phyloP scores from a whole-genome alignment of 1,139 yeast species.

The Candida dubliniensis region DNA sequence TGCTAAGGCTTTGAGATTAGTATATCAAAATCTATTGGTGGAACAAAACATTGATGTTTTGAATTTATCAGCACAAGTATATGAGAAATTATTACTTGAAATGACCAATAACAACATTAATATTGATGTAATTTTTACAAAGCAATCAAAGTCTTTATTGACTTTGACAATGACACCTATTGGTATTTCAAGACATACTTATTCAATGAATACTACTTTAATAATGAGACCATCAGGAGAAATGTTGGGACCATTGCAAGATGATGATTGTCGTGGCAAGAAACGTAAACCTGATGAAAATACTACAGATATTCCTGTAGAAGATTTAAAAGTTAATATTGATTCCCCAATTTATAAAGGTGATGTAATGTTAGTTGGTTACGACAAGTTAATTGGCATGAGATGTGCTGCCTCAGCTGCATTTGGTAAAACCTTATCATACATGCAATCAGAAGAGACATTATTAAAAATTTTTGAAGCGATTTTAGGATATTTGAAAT shows the following conservation, averaged over 20 bases:
- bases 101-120: conserved; percentile 26
- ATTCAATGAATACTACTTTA: conserved; percentile 73
- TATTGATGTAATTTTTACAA: conserved; percentile 27
- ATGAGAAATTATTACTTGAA: conserved; percentile 55
- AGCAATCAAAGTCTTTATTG: conserved; percentile 60
- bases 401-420: conserved; percentile 78
- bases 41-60: conserved; percentile 84
- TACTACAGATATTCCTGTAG: conserved; percentile 52
- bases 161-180: conserved; percentile 87
- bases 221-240: conserved; percentile 82
- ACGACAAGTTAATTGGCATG: conserved; percentile 71
- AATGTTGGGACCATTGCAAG: conserved; percentile 33
- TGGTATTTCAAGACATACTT: conserved; percentile 87
- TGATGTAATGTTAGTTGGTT: conserved; percentile 83
- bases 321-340: conserved; percentile 70
- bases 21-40: conserved; percentile 83
- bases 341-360: conserved; percentile 93
- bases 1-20: conserved; percentile 65
- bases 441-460: conserved; percentile 41
- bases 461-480: conserved; percentile 39
- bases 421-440: conserved; percentile 68
- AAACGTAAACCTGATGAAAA: conserved; percentile 36
- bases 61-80: conserved; percentile 62
- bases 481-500: conserved; percentile 44
- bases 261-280: conserved; percentile 24